Evolutionary conservation across 1,284 basidiomycete species (phyloP), one percentile per base, ranked within the genome.

Genomic region (Mycena sp.): DNA sequence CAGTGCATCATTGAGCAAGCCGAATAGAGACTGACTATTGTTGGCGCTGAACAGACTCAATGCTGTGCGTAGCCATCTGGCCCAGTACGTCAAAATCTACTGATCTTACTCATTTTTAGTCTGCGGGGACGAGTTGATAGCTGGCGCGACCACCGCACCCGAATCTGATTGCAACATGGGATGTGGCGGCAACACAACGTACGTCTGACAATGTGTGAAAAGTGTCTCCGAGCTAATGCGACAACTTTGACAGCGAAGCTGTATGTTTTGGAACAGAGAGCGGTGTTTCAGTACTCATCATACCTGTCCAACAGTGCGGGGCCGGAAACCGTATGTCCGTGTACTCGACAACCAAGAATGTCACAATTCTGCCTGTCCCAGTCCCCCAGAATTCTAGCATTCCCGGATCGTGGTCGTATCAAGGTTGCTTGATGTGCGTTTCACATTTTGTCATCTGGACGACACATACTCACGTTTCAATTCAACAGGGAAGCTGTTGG

Each of bases 121-220:
- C 77, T 93, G 91, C 67, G 88, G 87, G 9, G 79, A 87, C 64
- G 75, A 78, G 23, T 71, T 92, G 38, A 79, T 88, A 21, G 81
- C 85, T 48, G 90, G 88, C 17, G 88, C 86, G 17, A 81, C 80
- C 2, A 40, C 71, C n/a, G 83, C 82, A 1, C 65, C 75, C 0
- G 83, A 83, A 1, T 73, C 79, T 23, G 82, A 83, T 51, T 93
- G 91, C 69, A 84, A 84, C 72, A 89, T 88, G 87, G 82, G 78
- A 3, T 93, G 91, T 65, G 83, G 82, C 28, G 91, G 88, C 14
- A 87, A 85, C 65, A 41, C 85, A n/a, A 80, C 83, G 89, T 90
- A 67, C 38, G 65, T 67, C 52, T 70, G 85, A 76, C 23, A 12
- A 60, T 11, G 14, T 35, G 53, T 62, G 29, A 50, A 38, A 9